A percentile compares a stretch with the other conserved stretches of the same genome.
Conservation (phyloP, 345 rosid genomes). For the Excoecaria agallocha region DNA sequence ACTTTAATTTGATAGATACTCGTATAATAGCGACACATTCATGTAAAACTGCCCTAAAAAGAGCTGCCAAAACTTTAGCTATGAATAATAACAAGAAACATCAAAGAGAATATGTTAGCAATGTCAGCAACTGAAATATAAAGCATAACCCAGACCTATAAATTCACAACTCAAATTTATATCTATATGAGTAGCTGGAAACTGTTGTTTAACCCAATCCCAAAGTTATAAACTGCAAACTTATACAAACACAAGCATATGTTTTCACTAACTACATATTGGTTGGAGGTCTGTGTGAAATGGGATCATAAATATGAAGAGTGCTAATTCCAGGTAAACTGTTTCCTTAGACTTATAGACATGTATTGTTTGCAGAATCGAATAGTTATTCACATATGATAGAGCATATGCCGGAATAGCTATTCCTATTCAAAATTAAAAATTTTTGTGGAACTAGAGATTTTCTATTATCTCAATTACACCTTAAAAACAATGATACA, state of each 20-base stretch:
- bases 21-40: constrained; percentile 7
- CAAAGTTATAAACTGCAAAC: no score
- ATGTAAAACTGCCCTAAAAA: not conserved
- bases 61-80: not conserved
- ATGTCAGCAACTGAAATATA: not conserved
- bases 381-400: no score
- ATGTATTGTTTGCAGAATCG: no score
- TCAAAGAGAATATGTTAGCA: not conserved
- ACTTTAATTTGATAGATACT: constrained; percentile 1
- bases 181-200: no score
- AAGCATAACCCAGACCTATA: not conserved
- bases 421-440: no score
- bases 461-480: no score
- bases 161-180: constrained; percentile 7
- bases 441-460: no score
- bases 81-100: not conserved
- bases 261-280: not conserved
- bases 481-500: no score
- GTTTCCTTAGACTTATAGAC: not conserved
- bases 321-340: not conserved
- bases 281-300: not conserved
- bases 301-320: not conserved
- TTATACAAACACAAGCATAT: not conserved
- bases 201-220: no score
- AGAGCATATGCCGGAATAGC: no score